These are phyloP conservation scores for Nevesoporus exiguus DNA, from an alignment of 768 basidiomycete species.

Conservation along the genomic window DNA sequence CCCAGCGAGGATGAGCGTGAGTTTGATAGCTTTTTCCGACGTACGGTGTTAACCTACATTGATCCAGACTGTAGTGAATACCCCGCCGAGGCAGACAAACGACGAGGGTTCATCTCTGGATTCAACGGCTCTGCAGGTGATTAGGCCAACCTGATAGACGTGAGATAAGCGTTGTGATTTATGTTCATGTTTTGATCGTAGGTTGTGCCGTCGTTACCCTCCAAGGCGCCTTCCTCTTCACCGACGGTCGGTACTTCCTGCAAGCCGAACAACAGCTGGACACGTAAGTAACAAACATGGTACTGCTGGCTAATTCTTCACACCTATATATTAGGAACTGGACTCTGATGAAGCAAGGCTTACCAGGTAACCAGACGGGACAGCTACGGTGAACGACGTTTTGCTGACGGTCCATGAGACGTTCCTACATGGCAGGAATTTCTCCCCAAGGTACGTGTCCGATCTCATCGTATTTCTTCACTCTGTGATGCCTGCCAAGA, in stretches of 20 bases:
- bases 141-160: slow-evolving; percentile 7
- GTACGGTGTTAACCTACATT: not conserved
- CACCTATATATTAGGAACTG: slow-evolving; percentile 57
- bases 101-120: slow-evolving; percentile 86
- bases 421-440: slow-evolving; percentile 92
- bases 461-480: not conserved
- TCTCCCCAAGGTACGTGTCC: slow-evolving; percentile 55
- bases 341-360: slow-evolving; percentile 90
- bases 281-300: slow-evolving; percentile 41
- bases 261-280: slow-evolving; percentile 92
- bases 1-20: slow-evolving; percentile 92
- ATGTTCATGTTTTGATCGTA: slow-evolving; percentile 25
- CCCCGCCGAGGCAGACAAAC: slow-evolving; percentile 75
- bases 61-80: slow-evolving; percentile 85
- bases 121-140: slow-evolving; percentile 92
- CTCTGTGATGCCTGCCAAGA: slow-evolving; percentile 35
- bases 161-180: not conserved
- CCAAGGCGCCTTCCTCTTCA: slow-evolving; percentile 78
- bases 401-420: slow-evolving; percentile 42
- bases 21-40: slow-evolving; percentile 24
- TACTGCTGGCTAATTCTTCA: slow-evolving; percentile 1
- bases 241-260: slow-evolving; percentile 93
- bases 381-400: not conserved
- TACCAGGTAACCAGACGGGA: slow-evolving; percentile 51
- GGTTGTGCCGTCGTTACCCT: slow-evolving; percentile 76